Conservation (phyloP, 352 stramenopile genomes). For the Phytophthora vignae region DNA sequence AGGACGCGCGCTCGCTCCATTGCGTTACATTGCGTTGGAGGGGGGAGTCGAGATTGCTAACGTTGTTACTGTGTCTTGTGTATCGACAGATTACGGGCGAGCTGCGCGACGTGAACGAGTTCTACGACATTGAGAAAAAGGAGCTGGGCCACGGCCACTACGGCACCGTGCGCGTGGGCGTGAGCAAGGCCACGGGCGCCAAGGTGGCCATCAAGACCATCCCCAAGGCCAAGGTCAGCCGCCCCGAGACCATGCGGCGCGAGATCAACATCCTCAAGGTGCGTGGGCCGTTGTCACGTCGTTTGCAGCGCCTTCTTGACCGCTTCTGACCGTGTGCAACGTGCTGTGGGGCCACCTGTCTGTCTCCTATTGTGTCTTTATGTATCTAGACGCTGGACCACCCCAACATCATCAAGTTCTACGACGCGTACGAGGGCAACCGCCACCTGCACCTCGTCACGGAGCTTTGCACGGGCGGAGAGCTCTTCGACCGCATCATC, state of each 20-base stretch:
- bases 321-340: not conserved
- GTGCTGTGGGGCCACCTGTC: not conserved
- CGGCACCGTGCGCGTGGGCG: conserved; percentile 96
- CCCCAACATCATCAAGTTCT: conserved; percentile 98
- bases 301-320: not conserved
- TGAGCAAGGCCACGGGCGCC: conserved; percentile 93
- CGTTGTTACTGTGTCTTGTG: not conserved
- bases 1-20: not conserved
- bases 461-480: conserved; percentile 97
- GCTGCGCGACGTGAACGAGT: conserved; percentile 84
- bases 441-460: conserved; percentile 98
- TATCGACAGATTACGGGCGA: conserved; percentile 78
- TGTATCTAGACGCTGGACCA: conserved; percentile 86
- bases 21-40: not conserved
- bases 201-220: conserved; percentile 99
- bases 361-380: not conserved
- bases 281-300: conserved; percentile 19
- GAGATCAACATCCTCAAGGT: conserved; percentile 93
- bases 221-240: conserved; percentile 95
- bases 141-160: conserved; percentile 95
- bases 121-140: conserved; percentile 91
- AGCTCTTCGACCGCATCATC: conserved; percentile 96
- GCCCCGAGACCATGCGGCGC: conserved; percentile 94
- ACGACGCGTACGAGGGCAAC: conserved; percentile 97
- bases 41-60: too few relatives aligned